Evolutionary conservation across 305 asterid genomes (phyloP).

Genomic region (Fraxinus baroniana): DNA sequence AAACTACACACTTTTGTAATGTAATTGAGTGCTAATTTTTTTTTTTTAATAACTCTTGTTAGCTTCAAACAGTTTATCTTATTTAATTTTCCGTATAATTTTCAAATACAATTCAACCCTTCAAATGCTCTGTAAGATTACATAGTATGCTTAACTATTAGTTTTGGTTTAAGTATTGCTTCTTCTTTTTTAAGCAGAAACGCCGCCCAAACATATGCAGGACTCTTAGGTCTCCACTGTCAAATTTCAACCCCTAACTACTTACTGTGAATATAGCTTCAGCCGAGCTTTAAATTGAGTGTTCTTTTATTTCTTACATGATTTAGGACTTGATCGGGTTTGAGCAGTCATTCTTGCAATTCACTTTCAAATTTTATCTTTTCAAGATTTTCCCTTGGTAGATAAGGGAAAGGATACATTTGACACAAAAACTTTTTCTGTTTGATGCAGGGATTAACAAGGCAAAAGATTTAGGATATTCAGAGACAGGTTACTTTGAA

Average conservation of each 20-base stretch:
- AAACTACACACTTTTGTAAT: no score
- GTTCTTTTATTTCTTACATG: slow-evolving; percentile 3
- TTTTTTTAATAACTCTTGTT: not conserved
- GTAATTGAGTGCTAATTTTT: no score
- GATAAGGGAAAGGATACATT: not conserved
- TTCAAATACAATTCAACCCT: not conserved
- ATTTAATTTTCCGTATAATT: not conserved
- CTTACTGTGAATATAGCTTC: slow-evolving; percentile 3
- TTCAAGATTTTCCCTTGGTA: not conserved
- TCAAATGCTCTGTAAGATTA: not conserved
- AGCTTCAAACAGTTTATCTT: not conserved
- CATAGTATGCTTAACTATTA: not conserved
- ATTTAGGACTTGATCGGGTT: slow-evolving; percentile 45
- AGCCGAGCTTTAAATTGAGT: slow-evolving; percentile 34
- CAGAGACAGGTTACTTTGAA: not conserved
- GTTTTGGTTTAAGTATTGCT: not conserved
- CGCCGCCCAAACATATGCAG: not conserved
- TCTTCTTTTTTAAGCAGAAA: not conserved
- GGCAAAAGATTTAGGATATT: not conserved
- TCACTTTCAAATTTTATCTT: not conserved
- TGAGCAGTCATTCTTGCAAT: not conserved
- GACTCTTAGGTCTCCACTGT: not conserved
- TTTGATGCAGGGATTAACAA: no score
- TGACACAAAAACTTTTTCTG: no score
- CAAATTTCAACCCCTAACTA: not conserved